Base-by-base conservation (phyloP, 495 filamentous ascomycete genomes). In the Tuber umbilicatum region DNA sequence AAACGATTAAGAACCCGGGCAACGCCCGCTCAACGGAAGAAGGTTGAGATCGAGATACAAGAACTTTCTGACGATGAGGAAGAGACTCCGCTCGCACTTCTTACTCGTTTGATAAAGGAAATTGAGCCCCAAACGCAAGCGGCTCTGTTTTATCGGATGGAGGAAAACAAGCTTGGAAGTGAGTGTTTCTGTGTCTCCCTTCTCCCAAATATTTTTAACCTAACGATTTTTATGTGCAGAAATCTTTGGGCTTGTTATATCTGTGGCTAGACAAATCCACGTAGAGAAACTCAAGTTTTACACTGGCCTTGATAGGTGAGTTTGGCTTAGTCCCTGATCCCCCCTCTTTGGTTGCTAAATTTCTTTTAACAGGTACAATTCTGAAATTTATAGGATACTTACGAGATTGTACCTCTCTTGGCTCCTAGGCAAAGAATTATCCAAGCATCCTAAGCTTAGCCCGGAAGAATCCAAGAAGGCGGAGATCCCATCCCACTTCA, bases 291-390 rank as follows among this genome's bases (percentile, higher is more conserved):
- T 79, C 23, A 79, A 71, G 73, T 40, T 68, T 68, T 73, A 79
- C 6, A 67, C 78, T 6, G 78, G 77, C 16, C 73, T 79, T 16
- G 77, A 80, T 74, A 70, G 72, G 77, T 79, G 78, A 70, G 76
- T 64, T 64, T 64, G 27, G 55, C 17, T 64, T 64, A 64, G 10
- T 31, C 55, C 27, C 31, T 64, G 14, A 35, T 35, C 5, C 35
- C 31, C 14, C 16, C 55, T 64, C 12, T 7, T 64, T 16, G 16
- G 16, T 27, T 17, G 31, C 55, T 64, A 47, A 31, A 31, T 67
- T 12, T 14, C 35, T 10, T 42, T 45, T 37, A 78, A 47, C 38
- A 74, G 73, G 39, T 75, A 78, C 42, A 79, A 79, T 35, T 41
- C 76, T 2, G 27, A 68, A 50, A 60, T 79, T 41, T 79, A 76